Conservation (phyloP, 192 early-diverging fungal species). For the Backusella liffmaniae region DNA sequence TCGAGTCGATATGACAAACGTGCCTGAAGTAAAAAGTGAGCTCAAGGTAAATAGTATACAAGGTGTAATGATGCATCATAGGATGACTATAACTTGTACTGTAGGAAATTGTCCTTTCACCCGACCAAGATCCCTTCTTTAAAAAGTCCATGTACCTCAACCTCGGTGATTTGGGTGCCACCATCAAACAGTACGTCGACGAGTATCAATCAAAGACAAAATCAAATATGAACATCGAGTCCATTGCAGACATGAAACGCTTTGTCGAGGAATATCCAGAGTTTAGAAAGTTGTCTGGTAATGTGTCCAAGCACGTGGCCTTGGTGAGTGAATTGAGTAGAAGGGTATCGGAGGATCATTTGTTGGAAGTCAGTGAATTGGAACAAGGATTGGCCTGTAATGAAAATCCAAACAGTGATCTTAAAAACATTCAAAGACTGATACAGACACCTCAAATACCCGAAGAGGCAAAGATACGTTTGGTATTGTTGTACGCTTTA, state of each 20-base stretch:
- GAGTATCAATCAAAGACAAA: slow-evolving; percentile 93
- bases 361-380: slow-evolving; percentile 88
- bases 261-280: slow-evolving; percentile 99
- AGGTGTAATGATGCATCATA: not conserved
- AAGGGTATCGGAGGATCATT: slow-evolving; percentile 64
- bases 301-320: slow-evolving; percentile 97
- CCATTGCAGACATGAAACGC: slow-evolving; percentile 96
- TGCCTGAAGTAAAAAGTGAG: slow-evolving; percentile 80
- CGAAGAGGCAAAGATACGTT: slow-evolving; percentile 73
- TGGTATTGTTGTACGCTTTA: slow-evolving; percentile 85
- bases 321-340: slow-evolving; percentile 95
- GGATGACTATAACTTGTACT: not conserved
- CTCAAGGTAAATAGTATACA: slow-evolving; percentile 54
- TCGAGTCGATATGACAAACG: slow-evolving; percentile 84
- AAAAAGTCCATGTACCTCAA: slow-evolving; percentile 88
- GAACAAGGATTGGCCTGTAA: slow-evolving; percentile 93
- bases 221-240: slow-evolving; percentile 88
- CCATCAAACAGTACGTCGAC: slow-evolving; percentile 93
- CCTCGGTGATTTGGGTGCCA: slow-evolving; percentile 90
- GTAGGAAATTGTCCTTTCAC: slow-evolving; percentile 87
- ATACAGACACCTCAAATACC: slow-evolving; percentile 65
- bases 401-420: slow-evolving; percentile 82
- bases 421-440: slow-evolving; percentile 76
- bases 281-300: slow-evolving; percentile 93
- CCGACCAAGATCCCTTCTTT: slow-evolving; percentile 93